Evolutionary conservation across 1,139 yeast genomes (phyloP), one percentile per base, ranked within the genome.

Genomic region (Kodamaea anthophila): DNA sequence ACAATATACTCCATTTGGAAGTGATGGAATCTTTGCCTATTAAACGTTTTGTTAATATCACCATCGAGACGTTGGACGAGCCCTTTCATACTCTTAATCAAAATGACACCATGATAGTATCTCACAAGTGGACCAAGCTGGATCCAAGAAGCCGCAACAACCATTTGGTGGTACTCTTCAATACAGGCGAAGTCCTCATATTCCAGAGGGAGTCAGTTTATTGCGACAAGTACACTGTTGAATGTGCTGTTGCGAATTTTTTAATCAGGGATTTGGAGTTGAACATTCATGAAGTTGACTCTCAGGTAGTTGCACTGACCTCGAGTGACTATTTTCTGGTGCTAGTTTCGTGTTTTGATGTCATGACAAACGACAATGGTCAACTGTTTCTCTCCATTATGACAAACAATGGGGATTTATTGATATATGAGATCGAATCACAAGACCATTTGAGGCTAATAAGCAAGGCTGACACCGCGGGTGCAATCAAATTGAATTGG

Each of bases 111-210:
- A 34, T 39, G n/a, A 56, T 65, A 8, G 51, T 58, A 2, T 43
- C 50, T 23, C 70, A 65, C 36, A 50, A 49, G 36, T 64, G 71
- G 70, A 47, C 64, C 3, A 47, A 57, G 1, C 35, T 47, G 3
- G 43, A 46, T 20, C 37, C 40, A 4, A 32, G 36, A 8, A 44
- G 54, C 4, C 51, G 58, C 31, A 60, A 58, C 28, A 51, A 58
- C 31, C 44, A 42, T 24, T 44, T 65, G 26, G 67, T 60, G 0
- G 58, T 61, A 1, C 41, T 65, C 14, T 53, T 57, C 29, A 65
- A 61, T 33, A 54, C 70, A 1, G 66, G 65, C 0, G 73, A 66
- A 35, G 41, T 65, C 9, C 35, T 65, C 24, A 40, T 63, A 3
- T 40, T 65, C 13, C 49, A 50, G 22, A 43, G 70, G 30, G 44